Conservation (phyloP, 108 stramenopile species). For the Pelagomonas calceolata region DNA sequence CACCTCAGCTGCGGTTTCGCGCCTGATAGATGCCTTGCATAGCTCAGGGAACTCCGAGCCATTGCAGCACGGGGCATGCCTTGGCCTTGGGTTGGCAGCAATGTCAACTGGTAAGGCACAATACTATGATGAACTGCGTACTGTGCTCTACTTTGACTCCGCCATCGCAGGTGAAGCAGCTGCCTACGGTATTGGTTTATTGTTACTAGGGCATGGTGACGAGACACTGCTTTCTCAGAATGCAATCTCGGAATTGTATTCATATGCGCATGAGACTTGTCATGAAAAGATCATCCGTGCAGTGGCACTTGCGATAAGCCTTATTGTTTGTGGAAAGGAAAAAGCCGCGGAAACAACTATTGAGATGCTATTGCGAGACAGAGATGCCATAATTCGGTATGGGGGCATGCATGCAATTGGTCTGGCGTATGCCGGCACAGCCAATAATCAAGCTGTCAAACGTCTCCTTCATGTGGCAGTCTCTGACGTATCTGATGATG, state of each 20-base stretch:
- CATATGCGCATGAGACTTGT: conserved; percentile 86
- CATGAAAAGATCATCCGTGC: conserved; percentile 99
- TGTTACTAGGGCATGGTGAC: conserved; percentile 80
- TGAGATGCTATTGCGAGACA: conserved; percentile 83
- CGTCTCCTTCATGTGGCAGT: conserved; percentile 93
- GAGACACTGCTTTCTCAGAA: conserved; percentile 46
- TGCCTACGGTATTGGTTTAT: conserved; percentile 93
- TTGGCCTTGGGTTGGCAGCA: conserved; percentile 93
- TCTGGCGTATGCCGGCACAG: conserved; percentile 92
- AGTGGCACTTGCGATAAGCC: conserved; percentile 82
- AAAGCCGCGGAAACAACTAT: conserved; percentile 88
- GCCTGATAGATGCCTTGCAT: conserved; percentile 60
- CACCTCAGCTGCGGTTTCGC: conserved; percentile 21
- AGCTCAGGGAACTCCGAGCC: conserved; percentile 79
- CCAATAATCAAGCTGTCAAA: conserved; percentile 86
- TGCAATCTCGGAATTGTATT: conserved; percentile 73
- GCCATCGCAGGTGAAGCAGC: conserved; percentile 97
- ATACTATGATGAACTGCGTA: conserved; percentile 78
- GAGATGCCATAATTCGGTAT: conserved; percentile 93
- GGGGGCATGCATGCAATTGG: conserved; percentile 94
- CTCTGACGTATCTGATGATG: conserved; percentile 94
- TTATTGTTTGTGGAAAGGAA: conserved; percentile 89
- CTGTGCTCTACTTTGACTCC: conserved; percentile 83
- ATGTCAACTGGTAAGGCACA: conserved; percentile 76
- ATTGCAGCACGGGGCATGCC: conserved; percentile 90